Evolutionary conservation across 345 rosid species (phyloP), one percentile per base, ranked within the genome.

Genomic region (Citrus maxima): DNA sequence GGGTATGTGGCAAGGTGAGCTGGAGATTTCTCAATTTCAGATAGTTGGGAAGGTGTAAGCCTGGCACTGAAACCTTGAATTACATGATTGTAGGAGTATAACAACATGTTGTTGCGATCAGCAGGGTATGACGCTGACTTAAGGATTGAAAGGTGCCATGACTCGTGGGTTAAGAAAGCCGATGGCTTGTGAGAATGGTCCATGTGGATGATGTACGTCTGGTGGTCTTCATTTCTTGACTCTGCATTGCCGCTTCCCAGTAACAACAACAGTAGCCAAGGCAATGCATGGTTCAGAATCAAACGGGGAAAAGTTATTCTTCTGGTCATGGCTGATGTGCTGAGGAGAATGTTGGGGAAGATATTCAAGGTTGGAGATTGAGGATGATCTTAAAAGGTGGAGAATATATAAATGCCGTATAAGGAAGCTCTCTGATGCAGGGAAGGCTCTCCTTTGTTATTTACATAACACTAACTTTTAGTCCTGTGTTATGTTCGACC

Each of bases 21-120:
- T 0, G 89, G 83, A 55, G 80, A 81, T 66, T 74, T 83, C 77
- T 87, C 88, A 21, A 87, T 74, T 74, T 81, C 82, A 13, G 80
- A 65, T 16, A 86, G 59, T 28, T 87, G 88, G n/a, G 85, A 83
- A 3, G 34, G 58, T 4, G 90, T 87, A 32, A 87, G 86, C 79
- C 85, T 87, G 10, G 89, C 88, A 25, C 89, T 89, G 28, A 89
- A 89, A 4, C 89, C 90, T 21, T 86, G 82, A 40, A 85, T 51
- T 58, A 74, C 86, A 64, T 87, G 87, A 70, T 72, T 82, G 66
- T 89, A 87, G 0, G 89, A 78, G 54, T 86, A 87, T 10, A 87
- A 63, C 2, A 89, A 38, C 74, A 65, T 49, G 49, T 77, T 77
- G 0, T 78, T 21, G 5, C 56, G 34, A 24, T 75, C 51, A 42